A percentile compares a stretch with the other conserved stretches of the same genome.
phyloP scores from a whole-genome alignment of 2,329 filamentous ascomycete genomes.

The Dactylella cylindrospora region DNA sequence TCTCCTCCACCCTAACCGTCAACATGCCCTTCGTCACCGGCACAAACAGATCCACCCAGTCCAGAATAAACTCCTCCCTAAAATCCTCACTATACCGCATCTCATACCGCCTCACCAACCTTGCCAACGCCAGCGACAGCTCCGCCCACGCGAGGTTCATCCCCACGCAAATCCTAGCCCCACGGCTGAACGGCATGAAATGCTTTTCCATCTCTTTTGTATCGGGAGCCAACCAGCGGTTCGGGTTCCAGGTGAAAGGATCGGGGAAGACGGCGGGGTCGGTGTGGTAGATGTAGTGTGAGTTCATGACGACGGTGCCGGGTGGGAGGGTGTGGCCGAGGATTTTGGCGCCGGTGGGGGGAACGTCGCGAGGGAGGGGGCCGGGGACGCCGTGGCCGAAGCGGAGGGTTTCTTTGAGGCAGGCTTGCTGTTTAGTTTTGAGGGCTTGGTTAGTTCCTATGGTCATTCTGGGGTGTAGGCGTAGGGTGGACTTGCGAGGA shows the following conservation, averaged over 20 bases:
- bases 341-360: constrained; percentile 5
- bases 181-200: constrained; percentile 30
- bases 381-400: constrained; percentile 25
- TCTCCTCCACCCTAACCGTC: constrained; percentile 23
- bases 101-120: constrained; percentile 29
- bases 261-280: constrained; percentile 22
- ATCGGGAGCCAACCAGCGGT: constrained; percentile 18
- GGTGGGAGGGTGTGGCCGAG: constrained; percentile 14
- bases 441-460: background rate
- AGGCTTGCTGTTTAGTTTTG: constrained; percentile 9
- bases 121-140: constrained; percentile 16
- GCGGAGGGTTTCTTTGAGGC: constrained; percentile 22
- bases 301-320: constrained; percentile 4
- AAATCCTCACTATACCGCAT: constrained; percentile 15
- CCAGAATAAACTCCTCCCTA: constrained; percentile 23
- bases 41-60: constrained; percentile 33
- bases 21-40: constrained; percentile 17
- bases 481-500: constrained; percentile 5
- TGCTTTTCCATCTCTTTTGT: constrained; percentile 29
- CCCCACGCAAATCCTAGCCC: constrained; percentile 27
- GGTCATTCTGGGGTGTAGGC: no score
- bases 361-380: constrained; percentile 21
- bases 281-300: constrained; percentile 26
- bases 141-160: constrained; percentile 31
- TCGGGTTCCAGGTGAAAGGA: constrained; percentile 21